Conservation (phyloP, 305 asterid genomes). For the Solanum hybrid region DNA sequence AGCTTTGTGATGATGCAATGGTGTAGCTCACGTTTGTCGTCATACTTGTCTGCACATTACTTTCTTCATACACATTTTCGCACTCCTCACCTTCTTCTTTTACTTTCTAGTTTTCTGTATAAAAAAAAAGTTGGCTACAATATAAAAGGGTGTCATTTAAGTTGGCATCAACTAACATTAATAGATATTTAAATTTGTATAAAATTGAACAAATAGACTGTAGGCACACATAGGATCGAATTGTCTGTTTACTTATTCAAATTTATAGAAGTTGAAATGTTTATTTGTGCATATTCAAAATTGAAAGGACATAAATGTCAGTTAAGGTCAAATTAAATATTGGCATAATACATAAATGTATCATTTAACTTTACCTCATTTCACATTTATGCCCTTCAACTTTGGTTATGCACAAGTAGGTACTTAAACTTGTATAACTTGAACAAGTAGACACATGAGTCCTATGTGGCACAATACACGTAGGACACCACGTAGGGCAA, state of each 20-base stretch:
- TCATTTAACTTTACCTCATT: too few species aligned
- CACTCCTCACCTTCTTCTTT: background rate
- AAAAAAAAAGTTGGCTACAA: background rate
- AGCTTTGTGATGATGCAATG: background rate
- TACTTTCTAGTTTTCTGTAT: background rate
- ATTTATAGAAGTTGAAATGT: background rate
- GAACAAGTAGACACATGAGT: too few species aligned
- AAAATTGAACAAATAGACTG: background rate
- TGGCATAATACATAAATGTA: too few species aligned
- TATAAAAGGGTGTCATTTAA: background rate
- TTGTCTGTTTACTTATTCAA: too few species aligned
- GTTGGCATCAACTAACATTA: background rate
- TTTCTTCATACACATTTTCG: background rate
- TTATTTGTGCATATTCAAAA: background rate
- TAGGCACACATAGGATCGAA: background rate
- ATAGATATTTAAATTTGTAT: too few species aligned
- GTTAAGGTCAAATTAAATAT: too few species aligned
- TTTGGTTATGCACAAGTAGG: too few species aligned
- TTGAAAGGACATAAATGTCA: background rate
- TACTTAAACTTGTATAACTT: too few species aligned
- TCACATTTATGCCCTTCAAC: too few species aligned
- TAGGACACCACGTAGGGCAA: too few species aligned
- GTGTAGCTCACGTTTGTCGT: background rate
- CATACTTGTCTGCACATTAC: background rate
- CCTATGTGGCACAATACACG: too few species aligned